phyloP scores from a whole-genome alignment of 768 basidiomycete species.

The Leccinum boreale region DNA sequence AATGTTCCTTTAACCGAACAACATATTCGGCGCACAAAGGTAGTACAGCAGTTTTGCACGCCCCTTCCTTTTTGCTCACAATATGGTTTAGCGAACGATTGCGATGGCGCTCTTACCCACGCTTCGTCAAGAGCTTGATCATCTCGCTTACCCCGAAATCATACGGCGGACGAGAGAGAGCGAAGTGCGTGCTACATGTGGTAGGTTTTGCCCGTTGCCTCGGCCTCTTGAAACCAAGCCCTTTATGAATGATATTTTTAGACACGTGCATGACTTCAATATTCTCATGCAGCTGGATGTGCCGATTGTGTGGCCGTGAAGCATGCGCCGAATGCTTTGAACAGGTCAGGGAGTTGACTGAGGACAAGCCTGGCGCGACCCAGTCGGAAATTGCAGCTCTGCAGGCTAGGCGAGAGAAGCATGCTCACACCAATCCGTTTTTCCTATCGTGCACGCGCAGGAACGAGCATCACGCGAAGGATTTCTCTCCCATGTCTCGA shows the following conservation, averaged over 20 bases:
- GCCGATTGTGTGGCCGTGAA: constrained; percentile 86
- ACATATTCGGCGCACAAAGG: constrained; percentile 63
- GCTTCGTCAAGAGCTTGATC: constrained; percentile 60
- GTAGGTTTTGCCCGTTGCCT: constrained; percentile 39
- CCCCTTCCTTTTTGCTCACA: constrained; percentile 9
- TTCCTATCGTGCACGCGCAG: constrained; percentile 70
- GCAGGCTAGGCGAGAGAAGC: constrained; percentile 53
- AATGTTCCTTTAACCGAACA: constrained; percentile 51
- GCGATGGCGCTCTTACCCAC: constrained; percentile 67
- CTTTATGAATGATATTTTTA: constrained; percentile 31
- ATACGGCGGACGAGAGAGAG: constrained; percentile 74
- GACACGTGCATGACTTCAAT: constrained; percentile 94
- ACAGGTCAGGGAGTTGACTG: constrained; percentile 62
- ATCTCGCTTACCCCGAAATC: constrained; percentile 53
- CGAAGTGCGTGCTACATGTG: constrained; percentile 82
- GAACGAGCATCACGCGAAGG: constrained; percentile 61
- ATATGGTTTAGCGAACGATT: constrained; percentile 51
- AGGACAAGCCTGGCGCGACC: constrained; percentile 45
- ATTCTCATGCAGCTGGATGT: constrained; percentile 89
- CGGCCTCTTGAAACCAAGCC: constrained; percentile 2
- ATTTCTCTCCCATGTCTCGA: constrained; percentile 80
- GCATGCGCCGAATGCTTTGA: constrained; percentile 82
- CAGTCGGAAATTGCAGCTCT: constrained; percentile 48
- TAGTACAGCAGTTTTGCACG: constrained; percentile 23
- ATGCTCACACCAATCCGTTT: constrained; percentile 65